Conservation (phyloP, 1,139 yeast species). For the Arxiozyma heterogenica region DNA sequence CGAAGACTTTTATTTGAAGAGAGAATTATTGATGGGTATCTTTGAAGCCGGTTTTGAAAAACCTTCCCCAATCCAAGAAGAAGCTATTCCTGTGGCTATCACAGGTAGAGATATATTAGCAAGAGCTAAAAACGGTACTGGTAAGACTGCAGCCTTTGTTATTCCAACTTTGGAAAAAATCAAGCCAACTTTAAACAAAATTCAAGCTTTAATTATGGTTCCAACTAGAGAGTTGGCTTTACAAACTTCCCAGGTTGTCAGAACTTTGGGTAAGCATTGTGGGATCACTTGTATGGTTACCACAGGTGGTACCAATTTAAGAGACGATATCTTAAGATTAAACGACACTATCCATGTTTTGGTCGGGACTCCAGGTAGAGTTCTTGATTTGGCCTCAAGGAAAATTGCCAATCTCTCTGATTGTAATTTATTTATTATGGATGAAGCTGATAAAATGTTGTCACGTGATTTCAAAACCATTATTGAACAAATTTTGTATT, state of each 20-base stretch:
- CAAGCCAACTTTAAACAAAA: slow-evolving; percentile 74
- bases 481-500: slow-evolving; percentile 76
- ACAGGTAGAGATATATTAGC: slow-evolving; percentile 96
- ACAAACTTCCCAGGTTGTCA: slow-evolving; percentile 94
- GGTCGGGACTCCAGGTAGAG: slow-evolving; percentile 96
- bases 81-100: slow-evolving; percentile 89
- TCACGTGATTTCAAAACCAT: slow-evolving; percentile 83
- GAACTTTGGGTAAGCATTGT: slow-evolving; percentile 92
- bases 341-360: slow-evolving; percentile 85
- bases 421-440: slow-evolving; percentile 90
- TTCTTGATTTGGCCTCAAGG: slow-evolving; percentile 86
- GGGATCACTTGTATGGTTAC: slow-evolving; percentile 94
- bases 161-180: slow-evolving; percentile 79
- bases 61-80: slow-evolving; percentile 98
- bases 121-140: slow-evolving; percentile 97
- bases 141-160: slow-evolving; percentile 93
- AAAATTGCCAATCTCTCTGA: slow-evolving; percentile 77
- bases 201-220: slow-evolving; percentile 81
- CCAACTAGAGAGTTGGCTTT: slow-evolving; percentile 96
- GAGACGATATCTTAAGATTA: slow-evolving; percentile 89
- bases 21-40: slow-evolving; percentile 95
- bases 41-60: slow-evolving; percentile 98
- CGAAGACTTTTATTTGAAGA: slow-evolving; percentile 83
- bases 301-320: slow-evolving; percentile 93
- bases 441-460: slow-evolving; percentile 96